phyloP scores from a whole-genome alignment of 352 stramenopile genomes.

The Hyaloperonospora arabidopsidis region DNA sequence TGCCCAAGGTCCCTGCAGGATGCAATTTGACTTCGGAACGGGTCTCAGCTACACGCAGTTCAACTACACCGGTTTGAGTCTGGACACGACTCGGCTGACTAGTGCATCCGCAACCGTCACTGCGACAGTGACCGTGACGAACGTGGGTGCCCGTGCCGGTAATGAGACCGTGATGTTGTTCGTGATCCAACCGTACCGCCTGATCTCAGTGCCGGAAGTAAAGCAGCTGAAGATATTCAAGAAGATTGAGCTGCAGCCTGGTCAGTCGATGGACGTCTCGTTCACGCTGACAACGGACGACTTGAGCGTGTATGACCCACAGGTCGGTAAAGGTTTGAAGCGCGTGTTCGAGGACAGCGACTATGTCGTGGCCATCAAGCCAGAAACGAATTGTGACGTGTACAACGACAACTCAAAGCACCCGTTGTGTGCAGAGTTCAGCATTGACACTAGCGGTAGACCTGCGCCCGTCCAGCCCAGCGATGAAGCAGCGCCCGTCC shows the following conservation, averaged over 20 bases:
- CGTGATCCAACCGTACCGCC: conserved; percentile 52
- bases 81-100: too few species aligned
- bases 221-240: conserved; percentile 78
- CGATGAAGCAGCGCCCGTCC: too few species aligned
- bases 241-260: conserved; percentile 58
- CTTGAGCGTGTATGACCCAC: conserved; percentile 51
- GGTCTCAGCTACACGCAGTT: too few species aligned
- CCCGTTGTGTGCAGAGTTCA: too few species aligned
- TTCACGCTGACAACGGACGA: conserved; percentile 45
- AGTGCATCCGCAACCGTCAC: conserved; percentile 23
- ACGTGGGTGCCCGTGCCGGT: conserved; percentile 38
- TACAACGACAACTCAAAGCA: conserved; percentile 33
- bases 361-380: conserved; percentile 58
- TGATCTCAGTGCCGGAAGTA: conserved; percentile 58
- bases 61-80: too few species aligned
- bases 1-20: conserved; percentile 35
- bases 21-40: conserved; percentile 71
- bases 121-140: conserved; percentile 58
- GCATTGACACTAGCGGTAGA: too few species aligned
- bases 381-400: conserved; percentile 59
- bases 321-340: conserved; percentile 38
- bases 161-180: conserved; percentile 82
- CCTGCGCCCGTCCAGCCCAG: too few species aligned
- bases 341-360: conserved; percentile 50
- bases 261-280: conserved; percentile 29